phyloP scores from a whole-genome alignment of 2,329 filamentous ascomycete genomes.

The Aspergillus sp. region DNA sequence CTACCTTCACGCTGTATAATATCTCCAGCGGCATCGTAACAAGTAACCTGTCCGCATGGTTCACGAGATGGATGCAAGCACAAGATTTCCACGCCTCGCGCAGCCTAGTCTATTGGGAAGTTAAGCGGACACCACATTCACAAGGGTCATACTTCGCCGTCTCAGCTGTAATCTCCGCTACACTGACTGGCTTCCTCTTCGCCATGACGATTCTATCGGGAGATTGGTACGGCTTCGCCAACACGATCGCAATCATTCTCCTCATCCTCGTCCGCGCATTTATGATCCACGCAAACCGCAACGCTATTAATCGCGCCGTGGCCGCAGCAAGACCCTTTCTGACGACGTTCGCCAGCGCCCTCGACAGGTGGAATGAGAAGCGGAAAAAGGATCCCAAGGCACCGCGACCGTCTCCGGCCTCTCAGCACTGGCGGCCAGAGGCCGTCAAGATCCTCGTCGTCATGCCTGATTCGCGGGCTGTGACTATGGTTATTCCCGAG shows the following conservation, averaged over 20 bases:
- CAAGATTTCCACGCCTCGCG: background rate
- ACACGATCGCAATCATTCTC: background rate
- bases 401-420: background rate
- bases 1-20: background rate
- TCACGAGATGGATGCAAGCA: background rate
- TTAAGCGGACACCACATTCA: background rate
- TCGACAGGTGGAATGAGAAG: background rate
- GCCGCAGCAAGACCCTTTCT: background rate
- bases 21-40: background rate
- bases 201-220: background rate
- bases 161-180: background rate
- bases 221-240: background rate
- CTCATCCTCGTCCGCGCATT: background rate
- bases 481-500: background rate
- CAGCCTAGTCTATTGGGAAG: background rate
- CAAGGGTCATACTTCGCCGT: background rate
- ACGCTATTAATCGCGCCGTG: background rate
- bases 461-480: background rate
- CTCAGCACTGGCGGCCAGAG: background rate
- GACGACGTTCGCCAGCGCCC: background rate
- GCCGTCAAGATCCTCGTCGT: background rate
- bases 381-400: background rate
- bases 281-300: background rate
- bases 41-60: background rate
- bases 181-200: background rate